phyloP scores from a whole-genome alignment of 2,329 filamentous ascomycete genomes.

The Chrysosporium keratinophilum region DNA sequence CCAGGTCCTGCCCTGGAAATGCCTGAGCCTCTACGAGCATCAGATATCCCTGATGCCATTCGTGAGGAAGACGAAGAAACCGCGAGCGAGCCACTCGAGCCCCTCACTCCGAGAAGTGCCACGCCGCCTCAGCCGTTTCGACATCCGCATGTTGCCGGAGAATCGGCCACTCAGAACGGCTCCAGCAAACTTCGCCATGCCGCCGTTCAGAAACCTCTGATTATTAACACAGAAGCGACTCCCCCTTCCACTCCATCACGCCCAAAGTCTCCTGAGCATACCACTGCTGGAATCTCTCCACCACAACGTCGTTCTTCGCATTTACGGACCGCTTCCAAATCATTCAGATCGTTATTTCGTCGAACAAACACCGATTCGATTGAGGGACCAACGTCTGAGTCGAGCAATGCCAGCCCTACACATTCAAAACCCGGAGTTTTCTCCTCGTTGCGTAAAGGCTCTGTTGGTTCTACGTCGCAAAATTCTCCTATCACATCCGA shows the following conservation, averaged over 20 bases:
- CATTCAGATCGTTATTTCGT: constrained; percentile 21
- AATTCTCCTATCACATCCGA: constrained; percentile 30
- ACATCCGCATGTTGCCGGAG: not conserved
- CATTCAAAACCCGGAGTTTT: constrained; percentile 8
- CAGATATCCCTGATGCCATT: constrained; percentile 17
- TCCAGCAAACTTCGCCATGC: constrained; percentile 11
- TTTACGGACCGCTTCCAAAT: constrained; percentile 17
- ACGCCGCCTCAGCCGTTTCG: constrained; percentile 11
- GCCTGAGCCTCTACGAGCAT: constrained; percentile 10
- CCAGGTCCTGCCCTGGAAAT: constrained; percentile 11
- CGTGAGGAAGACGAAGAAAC: constrained; percentile 18
- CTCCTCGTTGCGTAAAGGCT: constrained; percentile 19
- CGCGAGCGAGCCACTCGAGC: constrained; percentile 19
- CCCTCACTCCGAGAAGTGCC: constrained; percentile 19
- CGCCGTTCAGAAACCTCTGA: constrained; percentile 13
- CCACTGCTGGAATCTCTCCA: constrained; percentile 2
- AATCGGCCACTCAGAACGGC: constrained; percentile 6
- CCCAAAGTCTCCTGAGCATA: not conserved
- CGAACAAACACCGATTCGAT: constrained; percentile 6
- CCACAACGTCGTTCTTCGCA: constrained; percentile 12
- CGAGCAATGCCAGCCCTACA: not conserved
- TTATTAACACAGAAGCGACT: constrained; percentile 16
- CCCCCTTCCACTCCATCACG: constrained; percentile 12
- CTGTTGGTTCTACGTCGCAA: constrained; percentile 30
- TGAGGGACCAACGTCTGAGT: not conserved